These are phyloP conservation scores for Pythium brassicae DNA, from an alignment of 352 stramenopile genomes.

Conservation along the genomic window DNA sequence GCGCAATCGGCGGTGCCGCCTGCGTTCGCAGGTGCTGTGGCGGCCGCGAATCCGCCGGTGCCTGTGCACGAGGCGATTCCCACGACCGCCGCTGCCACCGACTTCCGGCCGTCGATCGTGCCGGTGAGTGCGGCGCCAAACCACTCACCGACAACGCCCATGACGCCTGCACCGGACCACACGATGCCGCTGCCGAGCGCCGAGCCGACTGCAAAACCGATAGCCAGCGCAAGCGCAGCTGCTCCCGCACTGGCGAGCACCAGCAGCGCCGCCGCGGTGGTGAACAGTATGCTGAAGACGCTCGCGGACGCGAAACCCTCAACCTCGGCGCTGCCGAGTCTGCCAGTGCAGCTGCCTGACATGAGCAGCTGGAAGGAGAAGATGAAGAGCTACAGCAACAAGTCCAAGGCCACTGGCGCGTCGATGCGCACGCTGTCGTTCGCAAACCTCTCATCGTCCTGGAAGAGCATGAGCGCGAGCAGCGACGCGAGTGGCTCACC, in stretches of 20 bases:
- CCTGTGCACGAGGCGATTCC: not conserved
- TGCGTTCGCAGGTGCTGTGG: not conserved
- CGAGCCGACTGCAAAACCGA: not conserved
- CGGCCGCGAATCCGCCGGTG: not conserved
- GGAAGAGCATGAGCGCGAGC: constrained; percentile 35
- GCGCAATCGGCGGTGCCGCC: constrained; percentile 3
- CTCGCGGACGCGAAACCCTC: constrained; percentile 28
- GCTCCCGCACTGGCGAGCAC: not conserved
- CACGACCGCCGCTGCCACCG: not conserved
- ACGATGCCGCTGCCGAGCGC: constrained; percentile 23
- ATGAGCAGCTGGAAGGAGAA: constrained; percentile 42
- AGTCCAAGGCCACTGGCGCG: constrained; percentile 13
- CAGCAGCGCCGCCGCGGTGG: constrained; percentile 11
- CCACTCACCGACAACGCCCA: constrained; percentile 26
- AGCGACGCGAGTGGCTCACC: constrained; percentile 8
- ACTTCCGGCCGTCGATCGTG: constrained; percentile 12
- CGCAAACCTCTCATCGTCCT: constrained; percentile 32
- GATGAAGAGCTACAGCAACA: constrained; percentile 33
- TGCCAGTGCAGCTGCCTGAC: constrained; percentile 25
- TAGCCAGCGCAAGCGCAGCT: not conserved
- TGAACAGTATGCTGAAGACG: constrained; percentile 33
- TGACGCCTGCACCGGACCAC: constrained; percentile 32
- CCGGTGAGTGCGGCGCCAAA: not conserved
- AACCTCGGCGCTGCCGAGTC: constrained; percentile 12
- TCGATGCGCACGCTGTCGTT: constrained; percentile 45